Evolutionary conservation across 2,329 filamentous ascomycete species (phyloP).

Genomic region (Penicillium rolfsii): DNA sequence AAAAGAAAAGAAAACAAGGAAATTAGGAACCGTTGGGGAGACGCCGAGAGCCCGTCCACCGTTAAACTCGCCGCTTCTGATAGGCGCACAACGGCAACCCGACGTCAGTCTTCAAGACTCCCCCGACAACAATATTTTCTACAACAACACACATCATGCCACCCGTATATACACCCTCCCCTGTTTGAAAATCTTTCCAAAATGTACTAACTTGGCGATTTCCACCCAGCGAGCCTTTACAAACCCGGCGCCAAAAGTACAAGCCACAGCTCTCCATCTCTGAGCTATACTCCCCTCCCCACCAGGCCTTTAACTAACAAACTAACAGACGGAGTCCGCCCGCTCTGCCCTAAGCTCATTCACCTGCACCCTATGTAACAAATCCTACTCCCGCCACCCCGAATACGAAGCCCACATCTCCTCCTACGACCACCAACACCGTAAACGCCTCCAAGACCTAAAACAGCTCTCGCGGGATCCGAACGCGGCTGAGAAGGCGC

Average conservation of each 20-base stretch:
- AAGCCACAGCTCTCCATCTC: not conserved
- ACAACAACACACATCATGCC: slow-evolving; percentile 6
- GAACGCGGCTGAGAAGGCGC: slow-evolving; percentile 48
- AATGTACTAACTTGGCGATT: not conserved
- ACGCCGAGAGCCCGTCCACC: slow-evolving; percentile 17
- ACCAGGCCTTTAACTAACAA: not conserved
- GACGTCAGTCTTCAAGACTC: slow-evolving; percentile 1
- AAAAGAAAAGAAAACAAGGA: slow-evolving; percentile 4
- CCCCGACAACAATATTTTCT: not conserved
- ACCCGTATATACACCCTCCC: slow-evolving; percentile 1
- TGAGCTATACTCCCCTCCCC: not conserved
- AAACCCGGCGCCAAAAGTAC: slow-evolving; percentile 52
- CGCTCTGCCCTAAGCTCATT: slow-evolving; percentile 79
- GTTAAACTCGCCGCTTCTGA: slow-evolving; percentile 21
- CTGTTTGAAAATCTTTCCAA: not conserved
- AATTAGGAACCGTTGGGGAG: slow-evolving; percentile 19
- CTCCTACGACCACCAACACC: slow-evolving; percentile 94
- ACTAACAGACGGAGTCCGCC: slow-evolving; percentile 60
- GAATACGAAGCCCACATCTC: slow-evolving; percentile 94
- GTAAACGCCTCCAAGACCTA: slow-evolving; percentile 62
- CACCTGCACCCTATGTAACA: slow-evolving; percentile 84
- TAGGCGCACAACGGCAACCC: slow-evolving; percentile 14
- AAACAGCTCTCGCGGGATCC: slow-evolving; percentile 51
- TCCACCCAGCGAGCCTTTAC: slow-evolving; percentile 51
- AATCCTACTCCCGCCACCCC: slow-evolving; percentile 92